These are phyloP conservation scores for Hyaloraphidium curvatum DNA, from an alignment of 192 early-diverging fungal species.

Conservation along the genomic window DNA sequence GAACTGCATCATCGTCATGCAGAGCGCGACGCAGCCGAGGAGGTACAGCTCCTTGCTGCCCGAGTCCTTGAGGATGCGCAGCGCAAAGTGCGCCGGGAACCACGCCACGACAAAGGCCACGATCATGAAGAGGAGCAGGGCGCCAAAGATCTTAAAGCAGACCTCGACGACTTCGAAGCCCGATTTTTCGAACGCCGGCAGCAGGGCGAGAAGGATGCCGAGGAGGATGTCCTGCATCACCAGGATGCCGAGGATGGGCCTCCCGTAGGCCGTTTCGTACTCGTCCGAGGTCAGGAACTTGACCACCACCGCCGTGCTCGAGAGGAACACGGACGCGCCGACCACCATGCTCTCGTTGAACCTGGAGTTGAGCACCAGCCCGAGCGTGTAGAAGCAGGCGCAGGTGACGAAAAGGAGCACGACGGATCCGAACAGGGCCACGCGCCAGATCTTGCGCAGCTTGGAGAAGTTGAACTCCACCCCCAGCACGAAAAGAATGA, in stretches of 20 bases:
- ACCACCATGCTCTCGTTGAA: conserved; percentile 25
- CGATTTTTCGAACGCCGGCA: conserved; percentile 11
- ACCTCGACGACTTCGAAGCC: too few relatives aligned
- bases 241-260: conserved; percentile 35
- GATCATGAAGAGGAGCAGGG: too few relatives aligned
- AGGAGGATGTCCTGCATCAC: conserved; percentile 32
- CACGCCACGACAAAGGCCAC: too few relatives aligned
- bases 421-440: conserved; percentile 23
- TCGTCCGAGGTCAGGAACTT: conserved; percentile 19
- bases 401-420: conserved; percentile 22
- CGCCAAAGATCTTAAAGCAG: too few relatives aligned
- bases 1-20: conserved; percentile 23
- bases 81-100: too few relatives aligned
- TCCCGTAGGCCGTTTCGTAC: conserved; percentile 28
- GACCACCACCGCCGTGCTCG: conserved; percentile 29
- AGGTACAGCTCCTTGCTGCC: conserved; percentile 22
- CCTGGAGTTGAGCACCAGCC: conserved; percentile 13
- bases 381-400: conserved; percentile 13
- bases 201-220: conserved; percentile 11
- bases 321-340: conserved; percentile 27
- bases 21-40: conserved; percentile 22
- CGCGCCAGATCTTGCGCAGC: conserved; percentile 22
- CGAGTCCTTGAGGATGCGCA: too few relatives aligned
- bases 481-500: conserved; percentile 36
- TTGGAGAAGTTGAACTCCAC: conserved; percentile 36